Base-by-base conservation (phyloP, 1,139 yeast genomes). In the Trichomonascaceae sp. region DNA sequence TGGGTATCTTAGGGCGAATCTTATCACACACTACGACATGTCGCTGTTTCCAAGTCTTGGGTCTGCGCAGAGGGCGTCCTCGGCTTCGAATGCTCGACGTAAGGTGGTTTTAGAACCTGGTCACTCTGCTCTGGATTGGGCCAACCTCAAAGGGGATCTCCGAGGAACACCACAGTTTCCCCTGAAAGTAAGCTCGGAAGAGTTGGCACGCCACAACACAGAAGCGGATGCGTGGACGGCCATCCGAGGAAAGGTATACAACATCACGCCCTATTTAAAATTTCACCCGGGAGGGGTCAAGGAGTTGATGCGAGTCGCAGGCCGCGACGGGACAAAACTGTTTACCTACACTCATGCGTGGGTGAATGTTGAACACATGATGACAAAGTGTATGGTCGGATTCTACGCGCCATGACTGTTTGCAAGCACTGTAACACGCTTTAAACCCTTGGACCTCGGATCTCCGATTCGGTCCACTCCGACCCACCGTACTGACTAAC, bases 261-360 rank as follows among this genome's bases (percentile, higher is more conserved):
- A 87, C 49, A 65, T 89, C 20, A 76, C 95, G 0, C 76, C 81
- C 6, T 89, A 89, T 54, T 55, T 89, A 23, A 64, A 72, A 37
- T 89, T 76, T 54, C 98, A 89, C 47, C 98, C 98, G 0, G 98
- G 98, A 16, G 98, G 98, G 1, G 75, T 66, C 2, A 74, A 71
- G 4, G 85, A 85, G 48, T 60, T 89, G 30, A 64, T 81, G 72
- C 71, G 74, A 37, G 72, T 81, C 47, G 93, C 93, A 0, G 96
- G 96, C 0, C 65, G 65, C 39, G 96, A 87, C 51, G 93, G 92
- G 1, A 84, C 95, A 1, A 47, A 58, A n/a, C 49, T 82, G 42
- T 89, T 89, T 49, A 74, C 76, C 55, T 74, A 75, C 54, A 80
- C 79, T 43, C 95, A 85, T 51, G 65, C 82, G 18, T 85, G 96